Base-by-base conservation (phyloP, 2,329 filamentous ascomycete species). In the Sporothrix dimorphospora region DNA sequence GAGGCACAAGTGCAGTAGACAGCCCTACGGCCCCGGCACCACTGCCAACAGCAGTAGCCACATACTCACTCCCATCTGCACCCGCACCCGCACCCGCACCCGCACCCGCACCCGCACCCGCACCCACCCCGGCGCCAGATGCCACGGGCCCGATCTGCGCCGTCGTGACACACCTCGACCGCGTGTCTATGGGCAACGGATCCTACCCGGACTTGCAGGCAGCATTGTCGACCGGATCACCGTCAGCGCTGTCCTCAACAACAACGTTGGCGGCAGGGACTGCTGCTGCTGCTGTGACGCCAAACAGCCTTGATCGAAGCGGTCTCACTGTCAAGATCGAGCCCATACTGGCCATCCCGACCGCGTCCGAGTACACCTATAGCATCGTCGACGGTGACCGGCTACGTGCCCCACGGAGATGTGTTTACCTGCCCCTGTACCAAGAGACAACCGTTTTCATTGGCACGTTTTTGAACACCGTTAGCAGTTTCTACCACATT, bases 401-500 rank as follows among this genome's bases (percentile, higher is more conserved):
- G 21, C 57, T 72, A n/a, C n/a, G 47, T 2, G 34, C 53, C 8
- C 66, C 66, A 2, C 30, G 55, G 16, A 55, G 66, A 11, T 61
- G 30, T 12, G 34, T 72, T 5, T 71, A 67, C 16, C 68, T 72
- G 42, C 71, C 71, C 1, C 45, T 61, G 9, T 63, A 63, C 34
- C 14, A 19, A 3, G 68, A 72, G 40, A 53, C 71, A 27, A 66
- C 24, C 11, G 51, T 53, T 2, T 61, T 72, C 0, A 3, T 67
- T 2, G 61, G 61, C 24, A 51, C 40, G 2, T 72, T 67, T 11
- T 24, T 72, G 6, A 11, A 30, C 8, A 51, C 21, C 21, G 68
- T 72, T n/a, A 67, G 61, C 57, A 63, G 65, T 27, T 27, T 71
- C 59, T 45, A 72, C 40, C 71, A 72, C 53, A 72, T 72, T 53